Evolutionary conservation across 371 early-diverging fungal species (phyloP), one percentile per base, ranked within the genome.

Genomic region (Mycotypha africana): DNA sequence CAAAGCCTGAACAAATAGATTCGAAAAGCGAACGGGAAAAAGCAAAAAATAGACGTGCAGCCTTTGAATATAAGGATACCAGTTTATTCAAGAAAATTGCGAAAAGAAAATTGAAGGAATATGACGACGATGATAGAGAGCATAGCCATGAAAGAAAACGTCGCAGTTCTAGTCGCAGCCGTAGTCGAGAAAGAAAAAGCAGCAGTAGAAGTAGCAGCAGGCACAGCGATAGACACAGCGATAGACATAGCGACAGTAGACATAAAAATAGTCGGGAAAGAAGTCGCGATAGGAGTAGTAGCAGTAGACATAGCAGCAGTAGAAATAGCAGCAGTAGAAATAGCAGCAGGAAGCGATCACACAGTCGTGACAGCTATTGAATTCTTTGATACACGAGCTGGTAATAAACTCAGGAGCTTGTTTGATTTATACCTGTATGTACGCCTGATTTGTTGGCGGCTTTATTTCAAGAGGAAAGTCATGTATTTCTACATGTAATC

Each of bases 1-100:
- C 91, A 1, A 83, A 77, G 42, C 70, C 85, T 16, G 74, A 66
- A 43, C 72, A 79, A 31, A 17, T 51, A 21, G 50, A 43, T 2
- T n/a, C 19, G 3, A 49, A 62, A 15, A 45, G 42, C 4, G 45
- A 59, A 20, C 25, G 17, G 11, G 10, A 40, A 40, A 61, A 59
- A 28, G 49, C 47, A 17, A 48, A 47, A 25, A 30, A 53, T 32
- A 53, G 60, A 45, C 52, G 58, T 11, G 49, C 38, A 12, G 65
- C 59, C 9, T 73, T 69, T 39, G 53, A 60, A 45, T 69, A 62
- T 33, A 67, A 69, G 45, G 69, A 73, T 20, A 58, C 62, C 3
- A 67, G 60, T 21, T 38, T 73, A 16, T 69, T 73, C 28, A 69
- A 69, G 45, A 72, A 72, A 38, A 63, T 68, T 12, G 45, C 58